phyloP scores from a whole-genome alignment of 1,284 basidiomycete genomes.

The Heimioporus retisporus region DNA sequence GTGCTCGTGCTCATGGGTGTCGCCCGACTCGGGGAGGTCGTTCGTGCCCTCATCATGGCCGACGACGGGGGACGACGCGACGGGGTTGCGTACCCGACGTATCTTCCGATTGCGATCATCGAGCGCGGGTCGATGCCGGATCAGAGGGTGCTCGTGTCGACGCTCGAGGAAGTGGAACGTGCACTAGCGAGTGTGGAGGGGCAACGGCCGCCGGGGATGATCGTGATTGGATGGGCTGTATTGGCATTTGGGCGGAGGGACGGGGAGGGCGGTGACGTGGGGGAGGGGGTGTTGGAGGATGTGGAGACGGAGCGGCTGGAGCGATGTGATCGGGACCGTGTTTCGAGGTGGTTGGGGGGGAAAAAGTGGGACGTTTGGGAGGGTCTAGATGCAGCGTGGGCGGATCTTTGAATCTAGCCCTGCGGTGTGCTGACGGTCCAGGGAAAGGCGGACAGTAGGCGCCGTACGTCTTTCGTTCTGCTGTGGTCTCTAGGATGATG shows the following conservation, averaged over 20 bases:
- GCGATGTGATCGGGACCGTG: no score
- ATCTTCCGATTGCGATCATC: constrained; percentile 92
- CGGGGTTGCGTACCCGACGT: constrained; percentile 77
- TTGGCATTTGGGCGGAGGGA: constrained; percentile 62
- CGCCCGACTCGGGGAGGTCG: constrained; percentile 81
- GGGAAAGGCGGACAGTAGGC: no score
- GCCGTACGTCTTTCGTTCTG: no score
- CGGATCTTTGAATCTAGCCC: no score
- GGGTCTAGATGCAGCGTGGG: no score
- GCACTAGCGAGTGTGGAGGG: constrained; percentile 85
- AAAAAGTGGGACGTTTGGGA: no score
- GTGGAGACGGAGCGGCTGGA: no score
- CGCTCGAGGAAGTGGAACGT: constrained; percentile 76
- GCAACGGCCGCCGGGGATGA: constrained; percentile 96
- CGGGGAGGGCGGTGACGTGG: constrained; percentile 49
- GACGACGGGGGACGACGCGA: constrained; percentile 45
- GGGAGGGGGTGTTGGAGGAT: no score
- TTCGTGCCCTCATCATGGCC: constrained; percentile 64
- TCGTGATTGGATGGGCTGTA: constrained; percentile 95
- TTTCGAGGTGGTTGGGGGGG: no score
- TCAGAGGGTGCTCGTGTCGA: constrained; percentile 88
- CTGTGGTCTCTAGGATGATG: no score
- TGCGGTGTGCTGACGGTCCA: no score
- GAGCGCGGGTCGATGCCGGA: constrained; percentile 95
- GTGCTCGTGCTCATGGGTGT: constrained; percentile 96